Base-by-base conservation (phyloP, 257 asterid genomes). In the Thymus mandschuricus region DNA sequence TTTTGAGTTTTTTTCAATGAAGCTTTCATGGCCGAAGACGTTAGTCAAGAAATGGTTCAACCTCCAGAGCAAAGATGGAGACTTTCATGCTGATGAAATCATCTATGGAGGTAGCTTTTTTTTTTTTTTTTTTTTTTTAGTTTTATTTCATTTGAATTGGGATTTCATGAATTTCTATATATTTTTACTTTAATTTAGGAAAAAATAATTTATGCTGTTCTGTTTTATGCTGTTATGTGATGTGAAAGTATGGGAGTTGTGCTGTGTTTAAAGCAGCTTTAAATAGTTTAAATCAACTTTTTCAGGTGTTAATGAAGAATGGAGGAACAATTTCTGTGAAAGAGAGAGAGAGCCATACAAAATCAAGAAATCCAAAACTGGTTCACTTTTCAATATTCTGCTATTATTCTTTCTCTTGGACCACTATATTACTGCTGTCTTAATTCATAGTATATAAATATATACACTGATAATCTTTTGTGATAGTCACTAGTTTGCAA, bases 31-130 rank as follows among this genome's bases (percentile, higher is more conserved):
- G 96, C 81, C 96, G 4, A 92, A 89, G 82, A 79, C 90, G 31
- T 83, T 92, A 59, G 93, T 92, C 62, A 89, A 92, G 85, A 92
- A 92, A 86, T 89, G 90, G 98, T 83, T 92, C 82, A 87, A 92
- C 15, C 69, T 85, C 79, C 88, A 78, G 85, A 78, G 74, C 82
- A 89, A 84, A 72, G 81, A 84, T 38, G 92, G 80, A 64, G 93
- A 87, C 72, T 92, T 86, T 77, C 96, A 89, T 78, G 95, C 95
- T 50, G 96, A 87, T 79, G 89, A 81, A 76, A 71, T 85, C 72
- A 78, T 82, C 55, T 70, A 48, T 68, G 77, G 76, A 86, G 95
- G 96, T 87, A 58, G 4, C 64, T 70, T 60, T 57, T 76, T 50
- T 34, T 34, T 34, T 34, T 34, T 34, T 34, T 34, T 34, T 34